phyloP scores from a whole-genome alignment of 176 grass and related monocot species.

The Zoysia pacifica region DNA sequence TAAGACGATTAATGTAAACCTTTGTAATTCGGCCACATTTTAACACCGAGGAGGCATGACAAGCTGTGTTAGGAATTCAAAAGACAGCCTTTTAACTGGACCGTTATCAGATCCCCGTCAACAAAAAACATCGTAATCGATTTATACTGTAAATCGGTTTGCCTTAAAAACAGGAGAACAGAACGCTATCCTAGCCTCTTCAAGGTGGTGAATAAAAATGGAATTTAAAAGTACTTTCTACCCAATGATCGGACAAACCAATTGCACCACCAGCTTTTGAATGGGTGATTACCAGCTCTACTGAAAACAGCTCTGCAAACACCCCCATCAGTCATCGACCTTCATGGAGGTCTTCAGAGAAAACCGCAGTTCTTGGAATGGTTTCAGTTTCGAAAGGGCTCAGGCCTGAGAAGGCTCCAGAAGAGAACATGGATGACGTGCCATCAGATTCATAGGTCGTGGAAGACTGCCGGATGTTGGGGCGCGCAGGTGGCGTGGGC shows the following conservation, averaged over 20 bases:
- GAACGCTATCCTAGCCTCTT: constrained; percentile 35
- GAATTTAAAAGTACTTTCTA: constrained; percentile 56
- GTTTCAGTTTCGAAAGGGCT: constrained; percentile 88
- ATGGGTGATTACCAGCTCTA: constrained; percentile 39
- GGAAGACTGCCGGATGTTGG: constrained; percentile 51
- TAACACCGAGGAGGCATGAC: too few relatives aligned
- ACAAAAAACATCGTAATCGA: too few relatives aligned
- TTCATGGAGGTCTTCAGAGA: constrained; percentile 97
- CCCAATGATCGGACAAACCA: constrained; percentile 26
- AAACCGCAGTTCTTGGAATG: constrained; percentile 64
- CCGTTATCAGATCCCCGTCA: too few relatives aligned
- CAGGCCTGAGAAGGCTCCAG: constrained; percentile 90
- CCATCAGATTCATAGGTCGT: constrained; percentile 87
- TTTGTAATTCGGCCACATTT: too few relatives aligned
- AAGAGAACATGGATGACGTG: constrained; percentile 97
- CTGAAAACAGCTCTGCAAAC: constrained; percentile 30
- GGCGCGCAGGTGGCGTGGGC: constrained; percentile 56
- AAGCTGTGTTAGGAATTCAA: too few relatives aligned
- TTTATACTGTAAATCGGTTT: too few relatives aligned
- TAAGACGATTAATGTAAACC: too few relatives aligned
- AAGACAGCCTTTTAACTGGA: too few relatives aligned
- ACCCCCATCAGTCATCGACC: constrained; percentile 59
- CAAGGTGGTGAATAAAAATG: constrained; percentile 43
- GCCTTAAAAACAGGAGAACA: background rate
- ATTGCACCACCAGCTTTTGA: constrained; percentile 46